Evolutionary conservation across 2,329 filamentous ascomycete species (phyloP).

Genomic region (Xylariaceae sp.): DNA sequence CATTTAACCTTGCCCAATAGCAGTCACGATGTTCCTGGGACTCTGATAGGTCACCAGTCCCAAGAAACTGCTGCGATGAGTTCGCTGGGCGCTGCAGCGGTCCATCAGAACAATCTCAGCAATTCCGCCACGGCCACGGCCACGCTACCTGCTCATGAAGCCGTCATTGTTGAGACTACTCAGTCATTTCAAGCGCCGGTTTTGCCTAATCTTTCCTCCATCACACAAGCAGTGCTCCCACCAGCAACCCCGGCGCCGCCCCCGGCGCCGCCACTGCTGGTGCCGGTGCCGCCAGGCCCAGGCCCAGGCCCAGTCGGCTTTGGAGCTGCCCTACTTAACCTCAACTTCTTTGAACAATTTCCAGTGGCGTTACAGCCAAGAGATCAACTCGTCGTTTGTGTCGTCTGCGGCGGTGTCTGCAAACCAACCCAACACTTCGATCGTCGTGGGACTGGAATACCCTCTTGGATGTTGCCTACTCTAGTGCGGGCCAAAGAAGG

Average conservation of each 20-base stretch:
- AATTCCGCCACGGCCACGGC: neutral
- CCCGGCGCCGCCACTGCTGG: too few species aligned
- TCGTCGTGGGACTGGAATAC: neutral
- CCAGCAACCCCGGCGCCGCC: too few species aligned
- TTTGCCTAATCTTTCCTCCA: too few species aligned
- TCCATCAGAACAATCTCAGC: neutral
- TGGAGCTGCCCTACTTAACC: neutral
- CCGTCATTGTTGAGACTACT: too few species aligned
- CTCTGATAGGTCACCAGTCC: neutral
- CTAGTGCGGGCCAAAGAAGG: slow-evolving; percentile 12
- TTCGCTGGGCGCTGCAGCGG: neutral
- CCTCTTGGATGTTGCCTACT: slow-evolving; percentile 20
- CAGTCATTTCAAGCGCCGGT: too few species aligned
- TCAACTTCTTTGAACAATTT: neutral
- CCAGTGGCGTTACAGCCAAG: neutral
- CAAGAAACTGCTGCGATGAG: neutral
- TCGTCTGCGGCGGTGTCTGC: slow-evolving; percentile 22
- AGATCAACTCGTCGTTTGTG: slow-evolving; percentile 17
- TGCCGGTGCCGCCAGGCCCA: too few species aligned
- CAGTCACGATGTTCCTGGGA: neutral
- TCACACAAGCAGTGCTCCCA: too few species aligned
- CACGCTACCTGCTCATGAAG: too few species aligned
- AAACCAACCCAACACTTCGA: slow-evolving; percentile 2
- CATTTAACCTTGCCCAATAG: neutral
- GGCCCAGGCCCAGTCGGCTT: neutral